Evolutionary conservation across 345 rosid genomes (phyloP).

Genomic region (Camelina sativa): DNA sequence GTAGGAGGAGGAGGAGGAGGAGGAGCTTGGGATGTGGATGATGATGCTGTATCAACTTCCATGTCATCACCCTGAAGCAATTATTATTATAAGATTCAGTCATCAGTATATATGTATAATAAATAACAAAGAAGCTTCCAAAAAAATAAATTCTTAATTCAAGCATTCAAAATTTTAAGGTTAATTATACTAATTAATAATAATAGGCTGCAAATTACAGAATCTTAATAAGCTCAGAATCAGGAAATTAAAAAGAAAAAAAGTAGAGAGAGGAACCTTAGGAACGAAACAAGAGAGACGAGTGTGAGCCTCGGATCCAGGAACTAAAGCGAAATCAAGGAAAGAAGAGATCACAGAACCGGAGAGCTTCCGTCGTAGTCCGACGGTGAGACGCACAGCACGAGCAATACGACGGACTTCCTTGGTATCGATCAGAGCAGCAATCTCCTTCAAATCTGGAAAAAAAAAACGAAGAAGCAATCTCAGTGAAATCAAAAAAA

Average conservation of each 20-base stretch:
- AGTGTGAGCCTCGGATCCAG: slow-evolving; percentile 65
- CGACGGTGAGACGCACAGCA: slow-evolving; percentile 70
- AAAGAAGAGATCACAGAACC: slow-evolving; percentile 56
- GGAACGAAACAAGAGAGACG: slow-evolving; percentile 63
- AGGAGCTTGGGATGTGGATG: slow-evolving; percentile 51
- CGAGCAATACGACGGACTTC: slow-evolving; percentile 77
- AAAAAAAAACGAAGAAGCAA: not conserved
- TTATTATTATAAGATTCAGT: not conserved
- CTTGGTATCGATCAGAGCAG: slow-evolving; percentile 64
- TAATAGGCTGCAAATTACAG: not conserved
- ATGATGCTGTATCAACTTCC: slow-evolving; percentile 87
- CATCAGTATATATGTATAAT: not conserved
- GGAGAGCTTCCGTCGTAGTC: slow-evolving; percentile 66
- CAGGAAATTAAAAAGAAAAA: not conserved
- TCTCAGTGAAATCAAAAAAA: not conserved
- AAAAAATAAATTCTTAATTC: not conserved
- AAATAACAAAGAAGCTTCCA: too few relatives aligned
- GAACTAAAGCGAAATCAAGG: slow-evolving; percentile 62
- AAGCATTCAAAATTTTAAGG: not conserved
- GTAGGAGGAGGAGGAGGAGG: slow-evolving; percentile 48
- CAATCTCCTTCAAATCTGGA: slow-evolving; percentile 80
- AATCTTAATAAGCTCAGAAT: not conserved
- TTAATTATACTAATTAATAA: not conserved
- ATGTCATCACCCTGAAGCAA: slow-evolving; percentile 64
- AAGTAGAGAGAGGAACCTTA: slow-evolving; percentile 45